Evolutionary conservation across 164 flowering plant genomes (phyloP).

Genomic region (Saururus chinensis): DNA sequence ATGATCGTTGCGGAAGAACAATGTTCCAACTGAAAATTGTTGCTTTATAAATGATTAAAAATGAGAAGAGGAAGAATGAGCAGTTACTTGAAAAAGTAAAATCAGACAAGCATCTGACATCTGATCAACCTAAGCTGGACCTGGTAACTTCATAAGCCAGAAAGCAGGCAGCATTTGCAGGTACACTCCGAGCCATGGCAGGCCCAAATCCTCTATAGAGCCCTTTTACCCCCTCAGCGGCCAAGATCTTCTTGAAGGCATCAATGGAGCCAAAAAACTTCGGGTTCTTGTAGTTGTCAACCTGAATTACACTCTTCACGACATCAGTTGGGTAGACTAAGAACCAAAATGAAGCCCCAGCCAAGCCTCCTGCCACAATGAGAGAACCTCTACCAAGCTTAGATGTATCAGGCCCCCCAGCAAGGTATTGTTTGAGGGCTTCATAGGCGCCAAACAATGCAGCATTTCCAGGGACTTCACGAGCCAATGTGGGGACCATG

Average conservation of each 20-base stretch:
- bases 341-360: slow-evolving; percentile 86
- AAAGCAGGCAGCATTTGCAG: slow-evolving; percentile 98
- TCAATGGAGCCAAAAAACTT: slow-evolving; percentile 73
- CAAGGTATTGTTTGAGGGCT: slow-evolving; percentile 52
- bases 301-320: slow-evolving; percentile 85
- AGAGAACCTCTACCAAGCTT: slow-evolving; percentile 66
- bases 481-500: slow-evolving; percentile 75
- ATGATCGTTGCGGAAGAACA: too few relatives aligned
- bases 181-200: slow-evolving; percentile 94
- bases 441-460: slow-evolving; percentile 93
- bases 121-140: slow-evolving; percentile 60
- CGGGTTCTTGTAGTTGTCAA: slow-evolving; percentile 79
- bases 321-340: slow-evolving; percentile 90
- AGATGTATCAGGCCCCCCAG: slow-evolving; percentile 91
- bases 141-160: slow-evolving; percentile 85
- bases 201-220: slow-evolving; percentile 92
- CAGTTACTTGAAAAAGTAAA: not conserved
- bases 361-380: slow-evolving; percentile 81
- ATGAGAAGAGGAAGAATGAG: too few relatives aligned
- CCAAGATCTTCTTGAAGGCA: slow-evolving; percentile 65
- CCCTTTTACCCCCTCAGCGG: slow-evolving; percentile 75
- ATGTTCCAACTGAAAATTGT: too few relatives aligned
- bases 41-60: too few relatives aligned
- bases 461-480: slow-evolving; percentile 98
- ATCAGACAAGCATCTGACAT: not conserved